These are phyloP conservation scores for Fusarium oligoseptatum DNA, from an alignment of 2,329 filamentous ascomycete genomes.

Conservation along the genomic window DNA sequence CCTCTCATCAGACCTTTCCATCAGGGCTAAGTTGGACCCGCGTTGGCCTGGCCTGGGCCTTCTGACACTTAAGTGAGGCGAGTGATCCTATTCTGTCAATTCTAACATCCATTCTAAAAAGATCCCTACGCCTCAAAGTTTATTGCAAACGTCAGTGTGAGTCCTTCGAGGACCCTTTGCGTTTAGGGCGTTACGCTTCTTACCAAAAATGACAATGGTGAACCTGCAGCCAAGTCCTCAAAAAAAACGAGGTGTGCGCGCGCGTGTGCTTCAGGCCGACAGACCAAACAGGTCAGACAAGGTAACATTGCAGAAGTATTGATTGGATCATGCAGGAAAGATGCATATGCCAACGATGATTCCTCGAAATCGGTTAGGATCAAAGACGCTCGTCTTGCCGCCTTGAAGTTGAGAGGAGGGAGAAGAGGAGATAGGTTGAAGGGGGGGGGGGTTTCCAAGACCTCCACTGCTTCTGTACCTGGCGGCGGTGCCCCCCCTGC, in stretches of 20 bases:
- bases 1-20: no score
- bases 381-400: not conserved
- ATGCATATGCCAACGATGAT: not conserved
- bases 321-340: conserved; percentile 12
- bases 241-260: not conserved
- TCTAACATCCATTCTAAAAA: not conserved
- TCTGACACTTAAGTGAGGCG: not conserved
- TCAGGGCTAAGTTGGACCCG: no score
- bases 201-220: not conserved
- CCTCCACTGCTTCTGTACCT: not conserved
- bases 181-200: not conserved
- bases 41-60: no score
- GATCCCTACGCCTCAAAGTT: not conserved
- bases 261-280: not conserved
- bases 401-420: not conserved
- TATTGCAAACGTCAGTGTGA: not conserved
- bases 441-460: not conserved
- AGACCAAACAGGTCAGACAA: conserved; percentile 5
- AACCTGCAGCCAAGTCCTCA: not conserved
- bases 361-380: not conserved
- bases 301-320: not conserved
- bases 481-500: not conserved
- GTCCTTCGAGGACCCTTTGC: not conserved
- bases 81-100: not conserved
- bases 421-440: not conserved